Percentiles rank a stretch among this genome's conserved stretches.
These are phyloP conservation scores for Colletotrichum gigasporum DNA, from an alignment of 2,329 filamentous ascomycete species.

Conservation along the genomic window DNA sequence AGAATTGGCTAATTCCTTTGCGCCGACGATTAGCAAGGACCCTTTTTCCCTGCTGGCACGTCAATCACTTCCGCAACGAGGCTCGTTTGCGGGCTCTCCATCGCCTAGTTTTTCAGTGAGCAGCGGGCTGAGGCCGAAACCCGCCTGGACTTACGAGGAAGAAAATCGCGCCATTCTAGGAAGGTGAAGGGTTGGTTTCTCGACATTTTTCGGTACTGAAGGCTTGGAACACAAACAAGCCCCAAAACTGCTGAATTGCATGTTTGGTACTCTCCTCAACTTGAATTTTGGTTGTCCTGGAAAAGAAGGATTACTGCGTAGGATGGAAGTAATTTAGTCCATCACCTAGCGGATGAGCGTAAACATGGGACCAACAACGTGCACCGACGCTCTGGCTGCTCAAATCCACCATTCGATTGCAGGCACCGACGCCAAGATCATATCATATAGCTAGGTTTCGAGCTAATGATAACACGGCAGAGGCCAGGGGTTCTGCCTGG, in stretches of 20 bases:
- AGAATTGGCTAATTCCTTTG: conserved; percentile 10
- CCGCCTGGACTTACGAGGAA: not conserved
- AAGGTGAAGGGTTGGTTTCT: not conserved
- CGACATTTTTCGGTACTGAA: too few species aligned
- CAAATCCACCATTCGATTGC: not conserved
- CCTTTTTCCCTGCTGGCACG: not conserved
- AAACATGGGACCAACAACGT: not conserved
- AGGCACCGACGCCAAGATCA: not conserved
- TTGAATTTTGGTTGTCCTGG: too few species aligned
- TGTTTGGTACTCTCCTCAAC: too few species aligned
- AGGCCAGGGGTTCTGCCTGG: not conserved
- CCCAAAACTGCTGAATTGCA: too few species aligned
- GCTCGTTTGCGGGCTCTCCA: conserved; percentile 12
- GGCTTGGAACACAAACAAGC: too few species aligned
- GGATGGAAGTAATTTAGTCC: too few species aligned
- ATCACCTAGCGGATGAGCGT: too few species aligned
- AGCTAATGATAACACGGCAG: not conserved
- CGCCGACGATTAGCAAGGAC: not conserved
- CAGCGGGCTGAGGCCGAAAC: not conserved
- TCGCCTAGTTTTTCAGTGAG: not conserved
- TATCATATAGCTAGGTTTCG: not conserved
- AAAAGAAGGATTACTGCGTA: too few species aligned
- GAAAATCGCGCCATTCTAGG: conserved; percentile 13
- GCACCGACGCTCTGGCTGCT: not conserved
- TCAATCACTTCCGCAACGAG: conserved; percentile 11